Conservation (phyloP, 371 early-diverging fungal genomes). For the Mortierella sp. region DNA sequence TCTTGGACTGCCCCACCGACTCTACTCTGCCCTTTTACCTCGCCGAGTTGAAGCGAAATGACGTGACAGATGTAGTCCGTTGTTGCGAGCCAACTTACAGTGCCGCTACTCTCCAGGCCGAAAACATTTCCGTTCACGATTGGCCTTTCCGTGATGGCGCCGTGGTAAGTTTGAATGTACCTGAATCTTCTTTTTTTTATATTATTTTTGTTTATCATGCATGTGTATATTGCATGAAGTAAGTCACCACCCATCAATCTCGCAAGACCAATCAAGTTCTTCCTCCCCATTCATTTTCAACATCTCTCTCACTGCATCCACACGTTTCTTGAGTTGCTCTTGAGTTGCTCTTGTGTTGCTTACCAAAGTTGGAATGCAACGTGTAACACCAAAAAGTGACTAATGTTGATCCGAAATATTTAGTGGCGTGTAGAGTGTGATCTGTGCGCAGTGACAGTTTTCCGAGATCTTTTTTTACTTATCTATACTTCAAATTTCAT, state of each 20-base stretch:
- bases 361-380: background rate
- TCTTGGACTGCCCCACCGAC: constrained; percentile 92
- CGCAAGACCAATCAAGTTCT: background rate
- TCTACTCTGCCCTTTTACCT: constrained; percentile 82
- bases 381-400: background rate
- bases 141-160: constrained; percentile 86
- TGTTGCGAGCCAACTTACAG: constrained; percentile 93
- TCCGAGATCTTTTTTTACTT: constrained; percentile 4
- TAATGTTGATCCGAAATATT: background rate
- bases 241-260: background rate
- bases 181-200: constrained; percentile 1
- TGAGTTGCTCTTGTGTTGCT: too few relatives aligned
- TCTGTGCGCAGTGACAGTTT: constrained; percentile 22
- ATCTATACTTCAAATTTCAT: background rate
- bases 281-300: too few relatives aligned
- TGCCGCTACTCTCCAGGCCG: constrained; percentile 67
- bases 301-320: too few relatives aligned
- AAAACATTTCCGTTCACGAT: constrained; percentile 83
- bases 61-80: constrained; percentile 88
- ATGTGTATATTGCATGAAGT: background rate
- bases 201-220: background rate
- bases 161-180: constrained; percentile 60
- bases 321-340: too few relatives aligned
- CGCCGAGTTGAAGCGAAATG: constrained; percentile 75
- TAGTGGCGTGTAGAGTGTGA: constrained; percentile 15